These are phyloP conservation scores for Porcisia hertigi DNA, from an alignment of 208 protist genomes.

Conservation along the genomic window DNA sequence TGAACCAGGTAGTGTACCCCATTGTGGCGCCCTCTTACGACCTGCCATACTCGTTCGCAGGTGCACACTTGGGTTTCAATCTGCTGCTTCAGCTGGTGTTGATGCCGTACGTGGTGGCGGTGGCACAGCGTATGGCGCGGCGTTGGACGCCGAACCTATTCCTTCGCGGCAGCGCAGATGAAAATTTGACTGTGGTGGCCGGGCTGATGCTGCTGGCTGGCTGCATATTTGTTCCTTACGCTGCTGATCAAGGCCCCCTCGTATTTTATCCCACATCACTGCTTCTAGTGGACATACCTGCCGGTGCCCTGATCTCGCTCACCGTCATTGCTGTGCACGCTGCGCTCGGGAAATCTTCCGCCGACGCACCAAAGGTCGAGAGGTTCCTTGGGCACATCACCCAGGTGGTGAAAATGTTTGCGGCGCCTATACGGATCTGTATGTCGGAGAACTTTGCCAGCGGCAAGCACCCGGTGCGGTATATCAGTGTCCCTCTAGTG, in stretches of 20 bases:
- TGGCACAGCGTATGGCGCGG: slow-evolving; percentile 1
- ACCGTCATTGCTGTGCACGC: not conserved
- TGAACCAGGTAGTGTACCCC: slow-evolving; percentile 52
- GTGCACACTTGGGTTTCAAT: slow-evolving; percentile 38
- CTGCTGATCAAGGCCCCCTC: slow-evolving; percentile 16
- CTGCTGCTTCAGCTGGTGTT: slow-evolving; percentile 28
- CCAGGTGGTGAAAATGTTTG: slow-evolving; percentile 30
- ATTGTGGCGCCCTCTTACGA: slow-evolving; percentile 39
- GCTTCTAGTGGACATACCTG: slow-evolving; percentile 47
- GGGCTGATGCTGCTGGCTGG: slow-evolving; percentile 9
- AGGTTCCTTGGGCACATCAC: slow-evolving; percentile 23
- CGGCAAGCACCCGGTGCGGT: slow-evolving; percentile 20
- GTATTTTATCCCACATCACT: slow-evolving; percentile 36
- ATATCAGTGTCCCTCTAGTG: slow-evolving; percentile 26
- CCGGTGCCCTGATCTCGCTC: slow-evolving; percentile 15
- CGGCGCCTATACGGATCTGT: slow-evolving; percentile 25
- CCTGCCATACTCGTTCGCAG: slow-evolving; percentile 38
- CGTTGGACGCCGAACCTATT: slow-evolving; percentile 15
- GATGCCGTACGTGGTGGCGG: slow-evolving; percentile 25
- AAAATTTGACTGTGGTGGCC: slow-evolving; percentile 3
- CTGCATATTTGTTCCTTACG: slow-evolving; percentile 18
- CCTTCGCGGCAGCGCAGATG: slow-evolving; percentile 12
- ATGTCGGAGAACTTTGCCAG: slow-evolving; percentile 10
- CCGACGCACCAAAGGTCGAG: slow-evolving; percentile 19
- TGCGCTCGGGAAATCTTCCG: slow-evolving; percentile 8